Conservation (phyloP, 805 yeast genomes). For the Zygosaccharomyces kombuchaensis region DNA sequence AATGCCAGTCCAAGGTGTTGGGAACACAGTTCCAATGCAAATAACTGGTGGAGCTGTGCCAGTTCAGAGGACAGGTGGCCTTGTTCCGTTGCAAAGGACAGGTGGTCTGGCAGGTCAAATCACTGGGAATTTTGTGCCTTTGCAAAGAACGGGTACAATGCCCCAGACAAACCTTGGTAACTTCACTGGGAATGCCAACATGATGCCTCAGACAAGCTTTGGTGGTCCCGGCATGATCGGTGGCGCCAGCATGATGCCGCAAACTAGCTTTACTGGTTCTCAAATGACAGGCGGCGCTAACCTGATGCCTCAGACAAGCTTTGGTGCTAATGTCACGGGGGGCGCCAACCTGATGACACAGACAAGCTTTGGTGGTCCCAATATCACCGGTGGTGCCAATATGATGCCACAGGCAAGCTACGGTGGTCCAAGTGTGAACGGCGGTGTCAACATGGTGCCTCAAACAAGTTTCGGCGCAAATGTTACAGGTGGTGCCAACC, state of each 20-base stretch:
- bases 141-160: slow-evolving; percentile 38
- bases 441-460: slow-evolving; percentile 40
- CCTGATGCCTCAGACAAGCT: slow-evolving; percentile 42
- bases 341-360: slow-evolving; percentile 43
- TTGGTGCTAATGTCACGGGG: slow-evolving; percentile 34
- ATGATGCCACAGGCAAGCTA: slow-evolving; percentile 43
- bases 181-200: slow-evolving; percentile 40
- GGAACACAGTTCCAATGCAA: slow-evolving; percentile 29
- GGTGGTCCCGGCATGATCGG: slow-evolving; percentile 36
- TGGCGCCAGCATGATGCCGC: slow-evolving; percentile 37
- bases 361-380: slow-evolving; percentile 35
- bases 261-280: slow-evolving; percentile 38
- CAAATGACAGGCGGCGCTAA: slow-evolving; percentile 41
- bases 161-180: slow-evolving; percentile 43
- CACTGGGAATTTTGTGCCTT: slow-evolving; percentile 39
- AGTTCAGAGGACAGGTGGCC: slow-evolving; percentile 19
- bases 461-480: slow-evolving; percentile 42
- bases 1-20: slow-evolving; percentile 34
- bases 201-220: slow-evolving; percentile 43
- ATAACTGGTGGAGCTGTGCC: slow-evolving; percentile 35
- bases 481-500: slow-evolving; percentile 31
- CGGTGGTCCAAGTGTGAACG: slow-evolving; percentile 30
- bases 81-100: slow-evolving; percentile 35
- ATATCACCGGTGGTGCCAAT: slow-evolving; percentile 38
- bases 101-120: slow-evolving; percentile 39